phyloP scores from a whole-genome alignment of 352 stramenopile species.

The Pythium brachiatum region DNA sequence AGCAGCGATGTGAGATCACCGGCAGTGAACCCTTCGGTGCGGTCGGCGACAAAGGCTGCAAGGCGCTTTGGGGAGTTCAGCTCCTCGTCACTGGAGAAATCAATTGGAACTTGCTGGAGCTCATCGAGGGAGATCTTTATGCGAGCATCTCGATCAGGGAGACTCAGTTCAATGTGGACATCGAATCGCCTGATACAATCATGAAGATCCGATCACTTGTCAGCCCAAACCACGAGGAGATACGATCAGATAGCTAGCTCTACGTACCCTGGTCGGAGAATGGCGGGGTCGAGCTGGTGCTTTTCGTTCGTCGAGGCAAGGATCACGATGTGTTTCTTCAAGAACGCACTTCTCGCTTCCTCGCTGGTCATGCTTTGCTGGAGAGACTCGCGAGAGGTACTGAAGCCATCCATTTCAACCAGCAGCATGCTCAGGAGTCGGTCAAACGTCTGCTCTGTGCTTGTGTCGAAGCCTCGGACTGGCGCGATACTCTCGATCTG shows the following conservation, averaged over 20 bases:
- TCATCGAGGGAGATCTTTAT: conserved; percentile 47
- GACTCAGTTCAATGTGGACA: conserved; percentile 65
- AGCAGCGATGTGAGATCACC: conserved; percentile 64
- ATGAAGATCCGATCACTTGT: background rate
- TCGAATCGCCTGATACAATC: conserved; percentile 61
- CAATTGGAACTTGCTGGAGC: conserved; percentile 48
- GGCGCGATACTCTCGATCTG: conserved; percentile 90
- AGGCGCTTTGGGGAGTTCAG: conserved; percentile 37
- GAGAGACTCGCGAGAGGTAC: conserved; percentile 37
- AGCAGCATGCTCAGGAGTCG: conserved; percentile 89
- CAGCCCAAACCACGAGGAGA: background rate
- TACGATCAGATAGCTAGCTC: background rate
- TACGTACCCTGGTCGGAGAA: conserved; percentile 79
- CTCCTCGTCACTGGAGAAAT: conserved; percentile 37
- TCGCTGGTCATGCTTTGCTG: conserved; percentile 33
- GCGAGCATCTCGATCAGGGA: conserved; percentile 56
- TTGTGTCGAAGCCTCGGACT: conserved; percentile 87
- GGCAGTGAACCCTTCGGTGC: conserved; percentile 52
- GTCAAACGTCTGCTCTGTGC: conserved; percentile 91
- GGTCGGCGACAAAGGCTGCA: conserved; percentile 45
- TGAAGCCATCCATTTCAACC: conserved; percentile 91
- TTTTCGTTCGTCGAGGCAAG: conserved; percentile 79
- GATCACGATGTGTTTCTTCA: conserved; percentile 84
- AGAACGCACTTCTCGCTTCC: conserved; percentile 52
- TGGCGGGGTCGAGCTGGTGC: conserved; percentile 76